A percentile compares a stretch with the other conserved stretches of the same genome.
These are phyloP conservation scores for Ophiosphaerella herpotricha DNA, from an alignment of 2,329 filamentous ascomycete species.

Conservation along the genomic window DNA sequence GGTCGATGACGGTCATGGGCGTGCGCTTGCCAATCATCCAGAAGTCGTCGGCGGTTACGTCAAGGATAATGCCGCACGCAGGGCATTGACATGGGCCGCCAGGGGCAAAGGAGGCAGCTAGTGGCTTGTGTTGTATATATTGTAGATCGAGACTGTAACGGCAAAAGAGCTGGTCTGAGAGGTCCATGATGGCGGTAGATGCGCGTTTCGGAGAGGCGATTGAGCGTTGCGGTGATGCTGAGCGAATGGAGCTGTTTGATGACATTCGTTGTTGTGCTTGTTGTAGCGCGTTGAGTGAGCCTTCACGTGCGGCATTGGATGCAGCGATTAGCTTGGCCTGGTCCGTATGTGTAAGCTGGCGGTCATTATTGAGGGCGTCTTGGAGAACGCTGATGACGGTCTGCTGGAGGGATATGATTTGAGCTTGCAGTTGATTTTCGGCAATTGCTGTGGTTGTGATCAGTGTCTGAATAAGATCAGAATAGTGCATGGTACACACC, in stretches of 20 bases:
- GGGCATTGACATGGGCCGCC: conserved; percentile 39
- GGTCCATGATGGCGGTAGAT: conserved; percentile 23
- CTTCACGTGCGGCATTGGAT: conserved; percentile 49
- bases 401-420: conserved; percentile 50
- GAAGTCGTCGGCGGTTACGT: conserved; percentile 40
- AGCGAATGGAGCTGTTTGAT: conserved; percentile 10
- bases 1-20: conserved; percentile 28
- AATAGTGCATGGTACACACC: conserved; percentile 27
- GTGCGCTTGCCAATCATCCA: conserved; percentile 46
- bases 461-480: neutral
- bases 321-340: conserved; percentile 48
- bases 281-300: conserved; percentile 45
- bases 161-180: conserved; percentile 37
- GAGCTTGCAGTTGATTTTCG: conserved; percentile 50
- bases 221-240: conserved; percentile 23
- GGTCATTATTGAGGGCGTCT: conserved; percentile 49
- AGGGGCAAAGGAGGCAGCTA: conserved; percentile 38
- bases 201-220: conserved; percentile 32
- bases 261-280: conserved; percentile 42
- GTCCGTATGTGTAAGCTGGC: conserved; percentile 45
- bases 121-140: conserved; percentile 30
- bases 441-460: conserved; percentile 38
- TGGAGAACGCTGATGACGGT: conserved; percentile 52
- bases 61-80: conserved; percentile 31
- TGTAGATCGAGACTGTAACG: conserved; percentile 43